A percentile compares a stretch with the other conserved stretches of the same genome.
phyloP scores from a whole-genome alignment of 768 basidiomycete genomes.

The Scleroderma bovista region DNA sequence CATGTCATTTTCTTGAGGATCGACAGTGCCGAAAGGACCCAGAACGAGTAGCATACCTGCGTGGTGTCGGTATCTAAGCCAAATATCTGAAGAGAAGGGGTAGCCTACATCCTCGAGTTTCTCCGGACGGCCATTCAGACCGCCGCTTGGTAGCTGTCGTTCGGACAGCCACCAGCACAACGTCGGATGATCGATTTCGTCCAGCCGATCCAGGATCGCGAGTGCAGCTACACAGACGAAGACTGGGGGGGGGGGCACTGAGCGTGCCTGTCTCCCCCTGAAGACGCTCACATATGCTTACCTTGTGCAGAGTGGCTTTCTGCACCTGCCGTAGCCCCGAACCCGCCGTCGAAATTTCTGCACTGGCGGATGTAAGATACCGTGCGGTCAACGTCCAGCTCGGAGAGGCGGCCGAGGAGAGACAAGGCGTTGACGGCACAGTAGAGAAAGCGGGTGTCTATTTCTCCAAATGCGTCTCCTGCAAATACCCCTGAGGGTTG shows the following conservation, averaged over 20 bases:
- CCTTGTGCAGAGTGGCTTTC: conserved; percentile 94
- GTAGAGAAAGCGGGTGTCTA: conserved; percentile 87
- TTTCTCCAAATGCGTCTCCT: conserved; percentile 89
- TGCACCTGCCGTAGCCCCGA: conserved; percentile 76
- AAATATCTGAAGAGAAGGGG: background rate
- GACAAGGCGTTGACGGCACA: conserved; percentile 82
- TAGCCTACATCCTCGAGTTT: conserved; percentile 87
- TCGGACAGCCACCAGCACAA: conserved; percentile 93
- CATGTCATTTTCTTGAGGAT: conserved; percentile 79
- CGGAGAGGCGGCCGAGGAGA: conserved; percentile 68
- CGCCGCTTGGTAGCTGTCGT: conserved; percentile 88
- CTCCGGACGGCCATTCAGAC: conserved; percentile 95
- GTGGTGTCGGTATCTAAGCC: background rate
- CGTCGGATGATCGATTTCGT: conserved; percentile 72
- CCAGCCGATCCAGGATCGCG: conserved; percentile 79
- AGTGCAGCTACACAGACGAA: conserved; percentile 87
- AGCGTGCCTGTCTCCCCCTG: background rate
- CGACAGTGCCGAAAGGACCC: conserved; percentile 86
- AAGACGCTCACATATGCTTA: conserved; percentile 26
- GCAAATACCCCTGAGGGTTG: conserved; percentile 84
- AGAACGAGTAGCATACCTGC: conserved; percentile 96
- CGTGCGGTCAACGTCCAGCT: conserved; percentile 62
- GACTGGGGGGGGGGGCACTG: conserved; percentile 41
- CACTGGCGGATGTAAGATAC: conserved; percentile 71
- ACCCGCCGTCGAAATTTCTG: conserved; percentile 94